These are phyloP conservation scores for Candida manassasensis DNA, from an alignment of 805 yeast genomes.

Conservation along the genomic window DNA sequence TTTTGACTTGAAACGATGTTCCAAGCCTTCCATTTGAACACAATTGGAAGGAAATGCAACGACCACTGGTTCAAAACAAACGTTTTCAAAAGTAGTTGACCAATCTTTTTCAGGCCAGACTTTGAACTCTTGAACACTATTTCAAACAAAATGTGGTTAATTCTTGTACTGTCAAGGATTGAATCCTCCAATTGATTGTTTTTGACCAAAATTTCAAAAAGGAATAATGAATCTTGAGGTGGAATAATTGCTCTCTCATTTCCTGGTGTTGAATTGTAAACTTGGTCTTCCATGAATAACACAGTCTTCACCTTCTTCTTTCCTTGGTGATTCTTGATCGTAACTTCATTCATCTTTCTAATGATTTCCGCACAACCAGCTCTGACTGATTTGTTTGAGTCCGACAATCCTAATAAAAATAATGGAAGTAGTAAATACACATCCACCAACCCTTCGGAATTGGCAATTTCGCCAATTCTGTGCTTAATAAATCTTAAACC, in stretches of 20 bases:
- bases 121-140: slow-evolving; percentile 38
- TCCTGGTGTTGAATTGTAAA: slow-evolving; percentile 52
- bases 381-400: slow-evolving; percentile 49
- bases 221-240: slow-evolving; percentile 49
- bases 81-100: slow-evolving; percentile 50
- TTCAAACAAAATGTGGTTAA: slow-evolving; percentile 22
- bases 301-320: slow-evolving; percentile 29
- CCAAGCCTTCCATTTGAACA: slow-evolving; percentile 48
- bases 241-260: slow-evolving; percentile 51
- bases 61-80: slow-evolving; percentile 69
- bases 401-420: slow-evolving; percentile 49
- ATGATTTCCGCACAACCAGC: slow-evolving; percentile 18
- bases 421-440: slow-evolving; percentile 57
- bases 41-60: slow-evolving; percentile 26
- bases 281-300: slow-evolving; percentile 45
- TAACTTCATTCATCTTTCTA: slow-evolving; percentile 24
- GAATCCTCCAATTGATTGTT: slow-evolving; percentile 22
- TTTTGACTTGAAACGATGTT: slow-evolving; percentile 20
- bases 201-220: slow-evolving; percentile 19
- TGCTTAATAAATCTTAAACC: slow-evolving; percentile 41
- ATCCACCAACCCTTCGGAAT: slow-evolving; percentile 20
- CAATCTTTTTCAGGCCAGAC: slow-evolving; percentile 48
- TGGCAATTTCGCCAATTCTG: slow-evolving; percentile 25
- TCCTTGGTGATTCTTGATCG: slow-evolving; percentile 29
- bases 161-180: slow-evolving; percentile 22